phyloP scores from a whole-genome alignment of 805 yeast species.

The Pichia nanzhaoensis region DNA sequence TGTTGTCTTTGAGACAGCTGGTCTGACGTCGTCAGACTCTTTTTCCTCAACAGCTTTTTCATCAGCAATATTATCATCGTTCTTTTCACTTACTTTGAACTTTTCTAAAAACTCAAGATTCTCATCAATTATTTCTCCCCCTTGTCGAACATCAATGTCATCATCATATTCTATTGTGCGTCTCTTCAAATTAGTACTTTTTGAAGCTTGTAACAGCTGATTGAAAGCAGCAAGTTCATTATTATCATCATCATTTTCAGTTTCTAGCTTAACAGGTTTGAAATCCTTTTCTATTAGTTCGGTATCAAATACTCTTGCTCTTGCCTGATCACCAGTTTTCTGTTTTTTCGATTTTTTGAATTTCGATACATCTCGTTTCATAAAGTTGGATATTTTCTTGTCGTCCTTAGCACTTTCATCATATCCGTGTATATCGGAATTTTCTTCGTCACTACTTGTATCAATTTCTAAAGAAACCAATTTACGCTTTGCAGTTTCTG shows the following conservation, averaged over 20 bases:
- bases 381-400: constrained; percentile 5
- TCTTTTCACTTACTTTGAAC: constrained; percentile 21
- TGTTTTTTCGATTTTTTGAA: constrained; percentile 22
- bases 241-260: constrained; percentile 24
- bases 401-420: constrained; percentile 8
- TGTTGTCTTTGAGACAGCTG: constrained; percentile 22
- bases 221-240: constrained; percentile 20
- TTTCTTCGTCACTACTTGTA: constrained; percentile 13
- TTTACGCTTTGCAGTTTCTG: constrained; percentile 12
- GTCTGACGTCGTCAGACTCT: neutral
- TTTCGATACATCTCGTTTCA: constrained; percentile 12
- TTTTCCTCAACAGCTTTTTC: neutral
- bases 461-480: constrained; percentile 14
- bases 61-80: neutral
- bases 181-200: constrained; percentile 15
- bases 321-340: constrained; percentile 10
- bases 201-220: constrained; percentile 24
- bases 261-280: constrained; percentile 23
- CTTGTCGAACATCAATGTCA: neutral
- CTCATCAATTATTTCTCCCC: constrained; percentile 29
- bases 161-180: neutral
- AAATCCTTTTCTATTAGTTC: constrained; percentile 17
- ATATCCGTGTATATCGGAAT: constrained; percentile 2
- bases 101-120: constrained; percentile 31
- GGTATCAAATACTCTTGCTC: constrained; percentile 12